Percentiles rank a stretch among this genome's conserved stretches.
phyloP scores from a whole-genome alignment of 2,329 filamentous ascomycete species.

The Thyridium curvatum region DNA sequence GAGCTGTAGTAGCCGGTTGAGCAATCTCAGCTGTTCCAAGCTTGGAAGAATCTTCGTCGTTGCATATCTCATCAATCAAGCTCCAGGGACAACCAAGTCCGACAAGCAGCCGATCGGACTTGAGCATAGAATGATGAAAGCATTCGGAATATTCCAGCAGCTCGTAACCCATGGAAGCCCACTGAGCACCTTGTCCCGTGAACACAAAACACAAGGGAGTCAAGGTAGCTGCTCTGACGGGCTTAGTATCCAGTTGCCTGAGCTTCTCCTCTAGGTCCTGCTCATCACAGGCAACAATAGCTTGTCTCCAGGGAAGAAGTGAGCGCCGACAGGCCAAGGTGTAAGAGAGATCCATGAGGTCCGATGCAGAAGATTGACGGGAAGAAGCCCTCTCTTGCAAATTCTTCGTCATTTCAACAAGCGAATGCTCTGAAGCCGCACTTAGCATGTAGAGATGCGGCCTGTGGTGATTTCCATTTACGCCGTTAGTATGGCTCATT shows the following conservation, averaged over 20 bases:
- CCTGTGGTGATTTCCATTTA: no score
- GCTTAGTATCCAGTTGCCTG: conserved; percentile 3
- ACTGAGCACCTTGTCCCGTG: conserved; percentile 26
- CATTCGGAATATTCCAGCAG: conserved; percentile 19
- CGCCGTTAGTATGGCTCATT: no score
- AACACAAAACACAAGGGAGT: conserved; percentile 12
- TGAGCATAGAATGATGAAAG: conserved; percentile 7
- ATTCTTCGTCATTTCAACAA: no score
- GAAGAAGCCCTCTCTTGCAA: no score
- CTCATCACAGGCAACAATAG: conserved; percentile 9
- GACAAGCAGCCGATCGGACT: background rate
- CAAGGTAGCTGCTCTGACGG: background rate
- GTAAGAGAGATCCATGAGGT: conserved; percentile 12
- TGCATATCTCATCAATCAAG: background rate
- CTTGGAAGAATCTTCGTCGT: background rate
- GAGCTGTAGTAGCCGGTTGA: conserved; percentile 5
- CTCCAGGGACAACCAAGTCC: background rate
- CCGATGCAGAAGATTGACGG: no score
- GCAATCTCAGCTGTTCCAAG: conserved; percentile 1
- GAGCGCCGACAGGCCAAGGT: conserved; percentile 14
- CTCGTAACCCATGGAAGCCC: conserved; percentile 22
- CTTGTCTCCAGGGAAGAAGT: conserved; percentile 15
- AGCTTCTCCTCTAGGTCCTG: background rate
- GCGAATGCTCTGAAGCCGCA: no score
- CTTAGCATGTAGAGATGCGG: no score